These are phyloP conservation scores for Malassezia arunalokei DNA, from an alignment of 1,284 basidiomycete genomes.

Conservation along the genomic window DNA sequence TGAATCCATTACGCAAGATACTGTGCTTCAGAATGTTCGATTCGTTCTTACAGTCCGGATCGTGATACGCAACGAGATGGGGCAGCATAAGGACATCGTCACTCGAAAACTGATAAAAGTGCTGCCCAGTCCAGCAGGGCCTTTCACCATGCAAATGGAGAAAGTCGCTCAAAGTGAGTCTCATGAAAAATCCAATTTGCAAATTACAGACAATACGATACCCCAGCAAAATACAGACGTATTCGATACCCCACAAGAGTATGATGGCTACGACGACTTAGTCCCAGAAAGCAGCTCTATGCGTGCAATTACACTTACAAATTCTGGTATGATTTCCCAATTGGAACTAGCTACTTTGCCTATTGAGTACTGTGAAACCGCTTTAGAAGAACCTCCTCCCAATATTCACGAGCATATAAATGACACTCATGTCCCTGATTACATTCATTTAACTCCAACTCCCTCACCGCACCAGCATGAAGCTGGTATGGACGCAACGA, in stretches of 20 bases:
- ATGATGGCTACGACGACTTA: constrained; percentile 34
- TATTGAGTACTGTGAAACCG: background rate
- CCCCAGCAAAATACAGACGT: background rate
- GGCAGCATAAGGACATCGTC: constrained; percentile 27
- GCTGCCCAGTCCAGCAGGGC: constrained; percentile 27
- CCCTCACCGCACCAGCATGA: background rate
- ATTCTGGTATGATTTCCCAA: background rate
- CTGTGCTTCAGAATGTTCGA: constrained; percentile 34
- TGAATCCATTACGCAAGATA: constrained; percentile 42
- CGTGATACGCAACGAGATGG: constrained; percentile 19
- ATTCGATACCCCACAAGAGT: constrained; percentile 27
- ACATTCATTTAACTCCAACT: background rate
- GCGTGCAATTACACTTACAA: background rate
- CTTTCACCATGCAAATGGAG: background rate
- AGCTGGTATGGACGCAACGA: background rate
- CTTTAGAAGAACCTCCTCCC: background rate
- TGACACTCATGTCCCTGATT: background rate
- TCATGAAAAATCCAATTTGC: background rate
- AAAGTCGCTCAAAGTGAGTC: background rate
- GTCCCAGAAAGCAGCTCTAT: background rate
- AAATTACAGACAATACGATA: background rate
- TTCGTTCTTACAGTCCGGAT: constrained; percentile 37
- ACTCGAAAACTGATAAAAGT: constrained; percentile 24
- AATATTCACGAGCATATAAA: background rate
- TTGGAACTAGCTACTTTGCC: background rate